phyloP scores from a whole-genome alignment of 148 eudicot species.

The Mesembryanthemum crystallinum region DNA sequence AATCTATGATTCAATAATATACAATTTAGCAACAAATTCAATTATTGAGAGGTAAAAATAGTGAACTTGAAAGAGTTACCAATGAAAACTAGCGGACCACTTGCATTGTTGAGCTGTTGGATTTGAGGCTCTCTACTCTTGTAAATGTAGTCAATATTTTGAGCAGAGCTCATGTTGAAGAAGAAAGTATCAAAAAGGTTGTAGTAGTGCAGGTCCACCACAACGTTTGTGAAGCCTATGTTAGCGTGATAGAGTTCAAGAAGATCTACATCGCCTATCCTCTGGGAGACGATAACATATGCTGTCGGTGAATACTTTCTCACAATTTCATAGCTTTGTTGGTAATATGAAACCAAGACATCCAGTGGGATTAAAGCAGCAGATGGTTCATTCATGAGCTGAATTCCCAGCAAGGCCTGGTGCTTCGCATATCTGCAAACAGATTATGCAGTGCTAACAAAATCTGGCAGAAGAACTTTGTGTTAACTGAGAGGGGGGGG shows the following conservation, averaged over 20 bases:
- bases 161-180: slow-evolving; percentile 44
- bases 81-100: slow-evolving; percentile 68
- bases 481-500: background rate
- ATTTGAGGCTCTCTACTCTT: slow-evolving; percentile 61
- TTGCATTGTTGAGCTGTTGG: slow-evolving; percentile 49
- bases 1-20: background rate
- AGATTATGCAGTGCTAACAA: background rate
- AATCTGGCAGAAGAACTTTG: background rate
- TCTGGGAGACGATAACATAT: slow-evolving; percentile 70
- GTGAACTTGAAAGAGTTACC: slow-evolving; percentile 32
- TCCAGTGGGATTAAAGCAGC: slow-evolving; percentile 57
- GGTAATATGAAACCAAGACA: slow-evolving; percentile 54
- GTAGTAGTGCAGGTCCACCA: slow-evolving; percentile 74
- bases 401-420: slow-evolving; percentile 75
- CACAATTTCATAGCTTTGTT: slow-evolving; percentile 54
- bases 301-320: slow-evolving; percentile 61
- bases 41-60: no score
- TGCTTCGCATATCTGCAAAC: slow-evolving; percentile 60
- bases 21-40: background rate
- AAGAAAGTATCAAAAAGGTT: slow-evolving; percentile 62
- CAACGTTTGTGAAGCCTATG: slow-evolving; percentile 49
- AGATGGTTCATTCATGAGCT: slow-evolving; percentile 74
- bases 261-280: slow-evolving; percentile 80
- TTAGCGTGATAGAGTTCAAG: slow-evolving; percentile 66
- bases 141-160: slow-evolving; percentile 62